A percentile compares a stretch with the other conserved stretches of the same genome.
Conservation (phyloP, 192 early-diverging fungal genomes). For the Mortierella claussenii region DNA sequence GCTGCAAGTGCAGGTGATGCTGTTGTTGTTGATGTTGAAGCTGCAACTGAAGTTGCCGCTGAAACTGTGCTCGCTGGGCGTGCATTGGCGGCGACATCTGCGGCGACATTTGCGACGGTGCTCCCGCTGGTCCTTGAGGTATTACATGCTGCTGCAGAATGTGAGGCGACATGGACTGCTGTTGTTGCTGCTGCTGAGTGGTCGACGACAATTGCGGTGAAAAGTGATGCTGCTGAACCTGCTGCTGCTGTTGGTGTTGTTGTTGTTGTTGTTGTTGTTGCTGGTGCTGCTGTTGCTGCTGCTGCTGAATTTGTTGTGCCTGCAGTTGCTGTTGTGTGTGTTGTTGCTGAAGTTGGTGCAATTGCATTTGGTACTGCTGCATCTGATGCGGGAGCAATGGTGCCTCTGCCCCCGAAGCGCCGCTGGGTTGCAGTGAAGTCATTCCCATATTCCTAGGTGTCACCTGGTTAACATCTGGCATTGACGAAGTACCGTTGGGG, state of each 20-base stretch:
- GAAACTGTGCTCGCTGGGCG: neutral
- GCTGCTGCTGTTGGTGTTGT: no score
- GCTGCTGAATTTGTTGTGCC: neutral
- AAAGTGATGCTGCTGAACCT: neutral
- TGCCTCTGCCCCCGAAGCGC: neutral
- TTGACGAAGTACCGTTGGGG: neutral
- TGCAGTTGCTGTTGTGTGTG: slow-evolving; percentile 2
- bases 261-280: neutral
- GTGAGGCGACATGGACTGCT: neutral
- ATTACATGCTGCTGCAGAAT: slow-evolving; percentile 17
- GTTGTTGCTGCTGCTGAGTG: slow-evolving; percentile 1
- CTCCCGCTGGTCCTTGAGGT: no score
- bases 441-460: slow-evolving; percentile 1
- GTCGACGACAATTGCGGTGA: neutral
- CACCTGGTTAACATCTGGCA: slow-evolving; percentile 1
- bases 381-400: neutral
- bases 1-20: slow-evolving; percentile 2
- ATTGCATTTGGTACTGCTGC: neutral
- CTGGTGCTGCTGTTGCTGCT: neutral
- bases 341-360: slow-evolving; percentile 1
- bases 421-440: slow-evolving; percentile 6
- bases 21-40: slow-evolving; percentile 10
- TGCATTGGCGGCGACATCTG: no score
- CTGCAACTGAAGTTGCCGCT: neutral
- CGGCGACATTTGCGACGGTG: no score